These are phyloP conservation scores for Seiridium cupressi DNA, from an alignment of 2,329 filamentous ascomycete species.

Conservation along the genomic window DNA sequence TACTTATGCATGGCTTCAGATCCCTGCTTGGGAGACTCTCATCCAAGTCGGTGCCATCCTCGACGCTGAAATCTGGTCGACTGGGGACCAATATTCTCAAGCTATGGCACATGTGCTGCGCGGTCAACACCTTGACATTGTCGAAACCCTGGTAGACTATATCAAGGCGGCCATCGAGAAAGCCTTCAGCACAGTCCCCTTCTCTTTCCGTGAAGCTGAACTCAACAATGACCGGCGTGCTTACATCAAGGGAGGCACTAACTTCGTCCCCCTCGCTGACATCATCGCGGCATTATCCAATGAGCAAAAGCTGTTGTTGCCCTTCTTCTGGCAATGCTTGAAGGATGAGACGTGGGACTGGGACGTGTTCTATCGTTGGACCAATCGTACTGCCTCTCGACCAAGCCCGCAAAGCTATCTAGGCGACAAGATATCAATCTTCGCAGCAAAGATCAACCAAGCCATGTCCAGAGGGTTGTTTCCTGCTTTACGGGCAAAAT, in stretches of 20 bases:
- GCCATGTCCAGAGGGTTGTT: background rate
- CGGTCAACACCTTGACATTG: too few relatives aligned
- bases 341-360: background rate
- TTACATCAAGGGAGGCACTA: background rate
- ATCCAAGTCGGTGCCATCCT: background rate
- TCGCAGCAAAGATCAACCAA: background rate
- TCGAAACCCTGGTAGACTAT: background rate
- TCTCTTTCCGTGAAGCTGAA: background rate
- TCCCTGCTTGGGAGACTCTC: background rate
- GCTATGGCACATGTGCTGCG: too few relatives aligned
- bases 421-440: background rate
- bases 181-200: background rate
- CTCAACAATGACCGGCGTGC: background rate
- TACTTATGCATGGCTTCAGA: background rate
- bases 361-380: background rate
- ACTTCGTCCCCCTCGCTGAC: background rate
- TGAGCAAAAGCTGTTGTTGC: conserved; percentile 11
- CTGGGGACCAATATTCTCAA: background rate
- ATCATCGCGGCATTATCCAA: background rate
- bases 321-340: conserved; percentile 32
- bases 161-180: background rate
- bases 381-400: too few relatives aligned
- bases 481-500: background rate
- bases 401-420: too few relatives aligned
- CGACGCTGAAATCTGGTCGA: background rate